Conservation (phyloP, 352 stramenopile genomes). For the Phytopythium ostracodes region DNA sequence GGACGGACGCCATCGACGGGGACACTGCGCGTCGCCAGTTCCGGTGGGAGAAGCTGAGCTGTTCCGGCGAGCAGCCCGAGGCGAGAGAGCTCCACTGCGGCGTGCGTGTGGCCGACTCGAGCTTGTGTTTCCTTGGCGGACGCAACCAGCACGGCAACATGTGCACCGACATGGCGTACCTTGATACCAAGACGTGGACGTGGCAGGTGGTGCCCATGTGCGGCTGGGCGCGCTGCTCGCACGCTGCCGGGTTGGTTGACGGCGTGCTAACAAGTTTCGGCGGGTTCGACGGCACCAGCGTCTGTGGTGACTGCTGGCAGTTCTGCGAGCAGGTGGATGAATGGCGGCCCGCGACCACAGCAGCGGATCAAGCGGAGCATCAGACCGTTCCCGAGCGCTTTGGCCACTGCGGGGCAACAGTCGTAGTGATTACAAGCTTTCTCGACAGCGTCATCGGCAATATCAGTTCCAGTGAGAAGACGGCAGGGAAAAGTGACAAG, state of each 20-base stretch:
- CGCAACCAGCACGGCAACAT: slow-evolving; percentile 47
- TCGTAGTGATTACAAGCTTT: slow-evolving; percentile 8
- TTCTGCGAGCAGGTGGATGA: slow-evolving; percentile 45
- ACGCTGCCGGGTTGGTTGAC: slow-evolving; percentile 26
- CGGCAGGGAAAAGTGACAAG: neutral
- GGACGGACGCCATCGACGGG: neutral
- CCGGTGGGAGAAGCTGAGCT: slow-evolving; percentile 28
- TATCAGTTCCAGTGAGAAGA: slow-evolving; percentile 5
- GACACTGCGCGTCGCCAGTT: neutral
- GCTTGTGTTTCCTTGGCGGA: slow-evolving; percentile 43
- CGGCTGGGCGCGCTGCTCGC: slow-evolving; percentile 51
- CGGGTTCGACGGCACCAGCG: slow-evolving; percentile 41
- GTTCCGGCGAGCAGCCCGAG: slow-evolving; percentile 27
- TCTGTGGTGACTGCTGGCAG: slow-evolving; percentile 41
- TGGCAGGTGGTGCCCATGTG: slow-evolving; percentile 55
- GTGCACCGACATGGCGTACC: slow-evolving; percentile 54
- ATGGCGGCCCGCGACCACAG: slow-evolving; percentile 12
- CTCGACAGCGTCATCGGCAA: neutral
- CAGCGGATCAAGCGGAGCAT: neutral
- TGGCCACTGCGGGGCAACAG: slow-evolving; percentile 35
- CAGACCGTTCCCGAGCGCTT: slow-evolving; percentile 28
- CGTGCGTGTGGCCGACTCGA: slow-evolving; percentile 11
- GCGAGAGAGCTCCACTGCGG: slow-evolving; percentile 48
- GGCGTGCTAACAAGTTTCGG: slow-evolving; percentile 41
- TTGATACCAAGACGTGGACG: slow-evolving; percentile 29